phyloP scores from a whole-genome alignment of 2,329 filamentous ascomycete genomes.

The Ophiostoma triangulosporum region DNA sequence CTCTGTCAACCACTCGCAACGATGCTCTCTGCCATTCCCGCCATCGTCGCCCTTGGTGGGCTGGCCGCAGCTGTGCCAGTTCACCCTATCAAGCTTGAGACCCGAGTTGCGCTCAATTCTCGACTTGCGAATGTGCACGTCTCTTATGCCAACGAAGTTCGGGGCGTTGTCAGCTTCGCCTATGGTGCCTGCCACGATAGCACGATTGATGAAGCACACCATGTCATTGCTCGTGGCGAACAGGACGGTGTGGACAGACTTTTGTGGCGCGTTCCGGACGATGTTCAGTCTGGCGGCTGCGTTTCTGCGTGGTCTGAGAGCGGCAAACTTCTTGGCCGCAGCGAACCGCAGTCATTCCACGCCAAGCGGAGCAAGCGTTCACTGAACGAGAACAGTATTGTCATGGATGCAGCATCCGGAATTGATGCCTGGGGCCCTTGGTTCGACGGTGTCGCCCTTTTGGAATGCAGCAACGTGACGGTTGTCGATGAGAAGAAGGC shows the following conservation, averaged over 20 bases:
- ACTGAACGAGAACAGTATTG: not conserved
- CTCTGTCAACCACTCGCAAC: not conserved
- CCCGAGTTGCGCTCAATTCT: not conserved
- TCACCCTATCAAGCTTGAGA: not conserved
- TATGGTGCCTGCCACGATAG: not conserved
- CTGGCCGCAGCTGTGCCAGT: not conserved
- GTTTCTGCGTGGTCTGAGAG: not conserved
- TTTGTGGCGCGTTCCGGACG: not conserved
- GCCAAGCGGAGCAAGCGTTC: not conserved
- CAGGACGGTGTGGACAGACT: not conserved
- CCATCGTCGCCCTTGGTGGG: not conserved
- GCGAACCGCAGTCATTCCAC: not conserved
- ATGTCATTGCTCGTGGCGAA: not conserved
- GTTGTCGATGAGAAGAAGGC: not conserved
- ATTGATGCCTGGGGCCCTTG: not conserved
- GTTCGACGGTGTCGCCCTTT: not conserved
- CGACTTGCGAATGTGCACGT: not conserved
- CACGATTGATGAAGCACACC: not conserved
- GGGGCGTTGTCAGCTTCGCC: not conserved
- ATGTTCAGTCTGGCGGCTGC: not conserved
- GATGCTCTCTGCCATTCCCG: not conserved
- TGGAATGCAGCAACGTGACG: not conserved
- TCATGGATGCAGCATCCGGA: not conserved
- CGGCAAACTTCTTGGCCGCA: not conserved
- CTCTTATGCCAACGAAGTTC: not conserved